Percentiles rank a stretch among this genome's conserved stretches.
phyloP scores from a whole-genome alignment of 2,329 filamentous ascomycete genomes.

The Pseudocercospora pini-densiflorae region DNA sequence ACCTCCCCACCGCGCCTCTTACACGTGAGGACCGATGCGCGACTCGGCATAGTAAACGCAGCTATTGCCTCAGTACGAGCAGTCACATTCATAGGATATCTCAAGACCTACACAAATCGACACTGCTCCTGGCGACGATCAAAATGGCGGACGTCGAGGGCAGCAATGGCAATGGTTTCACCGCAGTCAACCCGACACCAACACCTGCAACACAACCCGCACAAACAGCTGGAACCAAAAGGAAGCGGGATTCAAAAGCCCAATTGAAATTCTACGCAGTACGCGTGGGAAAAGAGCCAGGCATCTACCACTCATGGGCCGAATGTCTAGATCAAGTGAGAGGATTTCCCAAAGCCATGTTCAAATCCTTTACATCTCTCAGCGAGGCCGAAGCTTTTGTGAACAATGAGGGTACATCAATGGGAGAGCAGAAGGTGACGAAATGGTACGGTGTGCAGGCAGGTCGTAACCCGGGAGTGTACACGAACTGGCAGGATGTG shows the following conservation, averaged over 20 bases:
- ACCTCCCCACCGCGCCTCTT: neutral
- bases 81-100: neutral
- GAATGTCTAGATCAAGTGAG: slow-evolving; percentile 66
- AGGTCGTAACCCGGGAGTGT: slow-evolving; percentile 64
- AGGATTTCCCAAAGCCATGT: slow-evolving; percentile 57
- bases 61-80: slow-evolving; percentile 3
- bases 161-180: slow-evolving; percentile 41
- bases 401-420: slow-evolving; percentile 55
- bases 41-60: neutral
- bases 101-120: neutral
- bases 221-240: slow-evolving; percentile 52
- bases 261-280: slow-evolving; percentile 67
- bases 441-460: slow-evolving; percentile 66
- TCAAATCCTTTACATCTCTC: slow-evolving; percentile 76
- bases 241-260: slow-evolving; percentile 54
- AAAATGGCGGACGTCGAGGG: slow-evolving; percentile 28
- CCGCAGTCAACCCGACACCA: slow-evolving; percentile 30
- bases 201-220: slow-evolving; percentile 4
- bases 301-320: slow-evolving; percentile 66
- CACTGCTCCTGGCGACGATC: neutral
- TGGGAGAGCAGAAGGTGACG: slow-evolving; percentile 30
- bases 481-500: slow-evolving; percentile 70
- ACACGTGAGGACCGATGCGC: slow-evolving; percentile 1
- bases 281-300: slow-evolving; percentile 62
- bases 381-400: slow-evolving; percentile 80